Conservation (phyloP, 2,329 filamentous ascomycete genomes). For the Penicillium sp. region DNA sequence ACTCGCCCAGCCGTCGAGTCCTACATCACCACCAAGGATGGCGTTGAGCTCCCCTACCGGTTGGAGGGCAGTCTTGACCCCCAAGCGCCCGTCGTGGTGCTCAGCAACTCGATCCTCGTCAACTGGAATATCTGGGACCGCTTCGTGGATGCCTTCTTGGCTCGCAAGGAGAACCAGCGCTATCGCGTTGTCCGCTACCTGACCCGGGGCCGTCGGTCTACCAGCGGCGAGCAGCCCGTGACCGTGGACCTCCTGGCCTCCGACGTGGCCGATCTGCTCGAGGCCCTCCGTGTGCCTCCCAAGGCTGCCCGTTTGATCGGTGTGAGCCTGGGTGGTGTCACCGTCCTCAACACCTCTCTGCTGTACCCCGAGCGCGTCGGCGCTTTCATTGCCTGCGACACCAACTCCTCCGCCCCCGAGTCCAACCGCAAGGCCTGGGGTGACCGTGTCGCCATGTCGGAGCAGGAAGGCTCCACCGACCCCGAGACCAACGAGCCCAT, state of each 20-base stretch:
- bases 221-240: constrained; percentile 49
- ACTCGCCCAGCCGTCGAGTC: constrained; percentile 64
- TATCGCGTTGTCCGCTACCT: constrained; percentile 79
- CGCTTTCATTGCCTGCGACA: constrained; percentile 75
- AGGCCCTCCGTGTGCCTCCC: constrained; percentile 66
- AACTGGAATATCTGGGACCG: constrained; percentile 80
- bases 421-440: constrained; percentile 80
- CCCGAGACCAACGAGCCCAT: constrained; percentile 54
- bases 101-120: constrained; percentile 80
- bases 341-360: constrained; percentile 72
- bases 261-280: constrained; percentile 69
- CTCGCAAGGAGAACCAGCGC: constrained; percentile 56
- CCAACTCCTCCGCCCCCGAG: constrained; percentile 71
- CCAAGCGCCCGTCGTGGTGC: constrained; percentile 71
- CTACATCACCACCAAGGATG: constrained; percentile 69
- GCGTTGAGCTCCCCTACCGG: constrained; percentile 70
- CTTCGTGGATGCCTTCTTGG: constrained; percentile 65
- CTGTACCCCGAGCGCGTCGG: constrained; percentile 62
- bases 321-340: constrained; percentile 81
- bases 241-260: constrained; percentile 68
- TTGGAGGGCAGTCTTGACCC: constrained; percentile 72
- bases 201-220: constrained; percentile 66
- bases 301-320: constrained; percentile 71
- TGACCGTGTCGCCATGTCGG: constrained; percentile 71
- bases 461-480: constrained; percentile 53